Base-by-base conservation (phyloP, 257 asterid species). In the Ilex aquifolium region DNA sequence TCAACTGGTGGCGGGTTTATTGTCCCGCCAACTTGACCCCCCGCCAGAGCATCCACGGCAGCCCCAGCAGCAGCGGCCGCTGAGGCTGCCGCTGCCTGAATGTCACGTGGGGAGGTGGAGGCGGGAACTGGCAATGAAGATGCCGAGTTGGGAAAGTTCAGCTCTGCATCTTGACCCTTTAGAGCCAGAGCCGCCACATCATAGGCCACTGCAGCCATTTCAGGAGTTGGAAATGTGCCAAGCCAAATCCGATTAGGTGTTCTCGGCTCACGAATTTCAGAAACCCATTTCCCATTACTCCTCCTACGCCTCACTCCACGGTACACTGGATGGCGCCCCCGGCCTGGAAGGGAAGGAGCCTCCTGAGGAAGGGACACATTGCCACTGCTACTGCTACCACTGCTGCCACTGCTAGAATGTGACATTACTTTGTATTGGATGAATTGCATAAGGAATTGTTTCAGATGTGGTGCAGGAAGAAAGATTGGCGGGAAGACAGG, bases 11-110 rank as follows among this genome's bases (percentile, higher is more conserved):
- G 42, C 60, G 44, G 52, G 14, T 54, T 42, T 27, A n/a, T 48
- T 13, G 3, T 16, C 21, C 40, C 31, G 2, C 1, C 32, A 66
- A 27, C 59, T 27, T 3, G 10, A 3, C 21, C n/a, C 57, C 31
- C 32, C 9, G 27, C 66, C 0, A 77, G 7, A 2, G 84, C 83
- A 13, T 87, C 95, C 56, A 53, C 69, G 0, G 93, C 90, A 0
- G 93, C 92, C 55, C 88, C 92, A 3, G 77, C 79, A 0, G 95
- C 90, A 0, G 88, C 74, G 0, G 94, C 94, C 0, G 94, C 94
- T 17, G 80, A 75, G 30, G 94, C 85, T 0, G 95, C 95, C 0
- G 95, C 94, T 0, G 83, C 80, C 82, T 83, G 88, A 21, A 88
- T 85, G 68, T 85, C 94, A 0, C 64, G 58, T 0, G 88, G 78